Evolutionary conservation across 2,329 filamentous ascomycete genomes (phyloP).

Genomic region (Zalaria obscura): DNA sequence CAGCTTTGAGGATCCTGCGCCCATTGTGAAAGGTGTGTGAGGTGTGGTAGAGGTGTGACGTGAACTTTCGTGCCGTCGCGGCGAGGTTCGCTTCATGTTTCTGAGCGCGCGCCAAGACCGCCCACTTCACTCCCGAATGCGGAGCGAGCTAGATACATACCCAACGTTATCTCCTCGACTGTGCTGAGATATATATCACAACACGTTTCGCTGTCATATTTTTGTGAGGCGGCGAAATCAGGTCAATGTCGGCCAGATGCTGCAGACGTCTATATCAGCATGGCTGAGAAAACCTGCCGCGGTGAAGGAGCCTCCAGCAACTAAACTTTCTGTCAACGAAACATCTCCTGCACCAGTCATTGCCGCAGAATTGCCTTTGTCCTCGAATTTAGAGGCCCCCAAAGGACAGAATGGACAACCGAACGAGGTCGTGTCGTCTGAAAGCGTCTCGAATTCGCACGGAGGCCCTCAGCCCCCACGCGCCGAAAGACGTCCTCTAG

Average conservation of each 20-base stretch:
- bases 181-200: too few species aligned
- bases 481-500: slow-evolving; percentile 10
- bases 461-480: slow-evolving; percentile 4
- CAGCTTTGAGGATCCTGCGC: slow-evolving; percentile 48
- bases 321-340: not conserved
- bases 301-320: slow-evolving; percentile 12
- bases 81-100: not conserved
- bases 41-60: too few species aligned
- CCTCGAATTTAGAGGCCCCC: too few species aligned
- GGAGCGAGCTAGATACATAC: too few species aligned
- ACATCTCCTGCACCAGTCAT: too few species aligned
- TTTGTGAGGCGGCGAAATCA: too few species aligned
- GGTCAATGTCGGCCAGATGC: slow-evolving; percentile 1
- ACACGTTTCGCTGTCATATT: too few species aligned
- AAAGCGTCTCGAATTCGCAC: not conserved
- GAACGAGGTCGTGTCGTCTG: not conserved
- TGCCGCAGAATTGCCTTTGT: too few species aligned
- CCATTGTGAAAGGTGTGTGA: slow-evolving; percentile 30
- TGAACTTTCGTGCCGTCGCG: not conserved
- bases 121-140: slow-evolving; percentile 13
- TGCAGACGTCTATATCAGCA: slow-evolving; percentile 30
- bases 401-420: not conserved
- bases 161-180: too few species aligned
- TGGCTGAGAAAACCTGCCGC: slow-evolving; percentile 33
- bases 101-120: slow-evolving; percentile 1